These are phyloP conservation scores for Trichoderma simmonsii DNA, from an alignment of 2,329 filamentous ascomycete species.

Conservation along the genomic window DNA sequence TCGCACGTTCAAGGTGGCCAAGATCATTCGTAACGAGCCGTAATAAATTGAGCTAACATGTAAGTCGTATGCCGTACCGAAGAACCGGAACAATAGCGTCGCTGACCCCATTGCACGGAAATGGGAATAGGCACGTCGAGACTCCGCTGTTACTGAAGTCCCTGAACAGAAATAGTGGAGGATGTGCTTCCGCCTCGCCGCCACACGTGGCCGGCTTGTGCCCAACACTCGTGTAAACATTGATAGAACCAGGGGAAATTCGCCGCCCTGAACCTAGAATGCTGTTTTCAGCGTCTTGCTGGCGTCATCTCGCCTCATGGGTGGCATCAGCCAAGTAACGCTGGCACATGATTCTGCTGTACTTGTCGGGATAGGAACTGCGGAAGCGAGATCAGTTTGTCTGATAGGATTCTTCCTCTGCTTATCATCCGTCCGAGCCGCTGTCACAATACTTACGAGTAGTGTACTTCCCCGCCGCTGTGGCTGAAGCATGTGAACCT, in stretches of 20 bases:
- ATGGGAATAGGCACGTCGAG: neutral
- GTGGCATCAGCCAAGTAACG: neutral
- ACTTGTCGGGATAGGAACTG: neutral
- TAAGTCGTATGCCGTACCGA: neutral
- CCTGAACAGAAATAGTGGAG: neutral
- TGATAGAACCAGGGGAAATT: neutral
- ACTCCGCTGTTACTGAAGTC: neutral
- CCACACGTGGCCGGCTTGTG: slow-evolving; percentile 5
- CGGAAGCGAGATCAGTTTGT: neutral
- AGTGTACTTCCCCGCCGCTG: neutral
- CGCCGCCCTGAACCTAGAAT: neutral
- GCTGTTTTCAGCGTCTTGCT: neutral
- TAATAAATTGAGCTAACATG: neutral
- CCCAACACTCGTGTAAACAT: neutral
- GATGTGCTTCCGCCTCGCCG: neutral
- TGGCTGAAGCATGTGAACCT: slow-evolving; percentile 7
- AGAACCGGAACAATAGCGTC: neutral
- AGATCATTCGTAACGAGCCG: neutral
- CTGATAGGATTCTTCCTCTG: neutral
- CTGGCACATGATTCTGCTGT: neutral
- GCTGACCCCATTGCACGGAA: neutral
- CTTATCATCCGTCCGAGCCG: neutral
- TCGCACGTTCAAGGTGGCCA: neutral
- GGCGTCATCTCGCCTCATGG: neutral
- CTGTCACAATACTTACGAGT: neutral